A percentile compares a stretch with the other conserved stretches of the same genome.
Conservation (phyloP, 768 basidiomycete genomes). For the Podaxis sp. region DNA sequence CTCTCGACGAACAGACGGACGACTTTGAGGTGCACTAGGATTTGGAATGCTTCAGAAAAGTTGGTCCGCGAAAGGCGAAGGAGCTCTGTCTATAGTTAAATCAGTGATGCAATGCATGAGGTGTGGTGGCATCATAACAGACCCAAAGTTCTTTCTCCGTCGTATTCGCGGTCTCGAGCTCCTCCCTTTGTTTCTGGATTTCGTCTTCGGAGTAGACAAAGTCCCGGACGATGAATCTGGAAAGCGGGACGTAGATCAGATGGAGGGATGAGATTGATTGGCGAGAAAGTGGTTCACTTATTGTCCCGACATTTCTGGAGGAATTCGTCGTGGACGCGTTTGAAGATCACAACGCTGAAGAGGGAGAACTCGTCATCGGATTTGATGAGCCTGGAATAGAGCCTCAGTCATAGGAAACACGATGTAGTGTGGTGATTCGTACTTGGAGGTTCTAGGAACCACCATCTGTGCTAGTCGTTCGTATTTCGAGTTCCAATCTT, state of each 20-base stretch:
- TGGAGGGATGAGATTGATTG: not conserved
- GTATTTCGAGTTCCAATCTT: constrained; percentile 89
- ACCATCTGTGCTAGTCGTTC: constrained; percentile 88
- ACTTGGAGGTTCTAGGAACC: constrained; percentile 91
- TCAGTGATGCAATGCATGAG: not conserved
- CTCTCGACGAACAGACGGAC: constrained; percentile 92
- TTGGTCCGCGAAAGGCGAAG: constrained; percentile 89
- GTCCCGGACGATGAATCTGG: constrained; percentile 91
- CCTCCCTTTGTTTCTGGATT: constrained; percentile 76
- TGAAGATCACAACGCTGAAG: constrained; percentile 86
- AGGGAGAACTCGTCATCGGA: constrained; percentile 90
- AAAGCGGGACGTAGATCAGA: constrained; percentile 9
- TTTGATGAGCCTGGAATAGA: constrained; percentile 56
- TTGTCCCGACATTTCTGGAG: constrained; percentile 92
- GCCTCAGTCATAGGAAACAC: constrained; percentile 15
- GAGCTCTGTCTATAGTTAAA: constrained; percentile 74
- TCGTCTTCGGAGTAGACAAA: constrained; percentile 87
- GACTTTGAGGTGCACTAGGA: constrained; percentile 91
- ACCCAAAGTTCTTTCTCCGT: constrained; percentile 99
- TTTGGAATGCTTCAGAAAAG: constrained; percentile 95
- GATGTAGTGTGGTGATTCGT: constrained; percentile 25
- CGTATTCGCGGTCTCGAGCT: constrained; percentile 72
- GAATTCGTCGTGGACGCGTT: constrained; percentile 89
- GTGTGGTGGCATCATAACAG: constrained; percentile 24
- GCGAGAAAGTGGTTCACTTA: constrained; percentile 55